Percentiles rank a stretch among this genome's conserved stretches.
Evolutionary conservation across 75 land plant genomes (phyloP).

Genomic region (Ceratopteris richardii): DNA sequence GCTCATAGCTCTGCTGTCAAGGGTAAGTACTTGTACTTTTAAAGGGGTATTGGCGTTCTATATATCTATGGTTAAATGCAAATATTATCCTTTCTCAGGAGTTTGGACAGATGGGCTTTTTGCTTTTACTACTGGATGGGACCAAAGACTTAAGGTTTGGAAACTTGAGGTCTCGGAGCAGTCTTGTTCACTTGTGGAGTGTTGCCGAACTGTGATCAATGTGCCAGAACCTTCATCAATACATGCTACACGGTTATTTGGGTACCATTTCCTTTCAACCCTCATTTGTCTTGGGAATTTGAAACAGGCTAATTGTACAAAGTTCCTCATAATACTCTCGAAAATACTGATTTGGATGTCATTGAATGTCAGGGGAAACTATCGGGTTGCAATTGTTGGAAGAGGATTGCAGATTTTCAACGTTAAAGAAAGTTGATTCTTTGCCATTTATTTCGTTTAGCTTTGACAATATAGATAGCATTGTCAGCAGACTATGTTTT

Average conservation of each 20-base stretch:
- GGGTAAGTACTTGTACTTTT: conserved; percentile 40
- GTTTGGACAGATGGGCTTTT: conserved; percentile 89
- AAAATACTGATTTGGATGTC: neutral
- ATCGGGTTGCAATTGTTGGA: conserved; percentile 84
- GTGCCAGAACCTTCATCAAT: conserved; percentile 90
- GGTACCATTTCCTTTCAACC: too few species aligned
- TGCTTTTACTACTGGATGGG: conserved; percentile 89
- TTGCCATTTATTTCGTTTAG: too few species aligned
- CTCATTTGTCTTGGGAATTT: too few species aligned
- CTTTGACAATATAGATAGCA: too few species aligned
- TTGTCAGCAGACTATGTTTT: too few species aligned
- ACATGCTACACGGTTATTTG: conserved; percentile 26
- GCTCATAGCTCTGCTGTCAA: conserved; percentile 96
- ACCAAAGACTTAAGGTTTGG: conserved; percentile 89
- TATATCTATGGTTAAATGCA: neutral
- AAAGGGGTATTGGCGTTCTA: neutral
- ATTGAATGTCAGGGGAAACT: conserved; percentile 37
- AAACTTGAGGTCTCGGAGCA: conserved; percentile 10
- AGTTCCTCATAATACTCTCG: too few species aligned
- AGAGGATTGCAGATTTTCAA: conserved; percentile 73
- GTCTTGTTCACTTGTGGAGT: conserved; percentile 35
- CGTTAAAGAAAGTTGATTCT: neutral
- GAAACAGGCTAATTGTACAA: too few species aligned
- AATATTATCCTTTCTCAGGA: conserved; percentile 33
- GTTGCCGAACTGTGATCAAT: conserved; percentile 45